These are phyloP conservation scores for Musa schizocarpa DNA, from an alignment of 176 grass and related monocot species.

Conservation along the genomic window DNA sequence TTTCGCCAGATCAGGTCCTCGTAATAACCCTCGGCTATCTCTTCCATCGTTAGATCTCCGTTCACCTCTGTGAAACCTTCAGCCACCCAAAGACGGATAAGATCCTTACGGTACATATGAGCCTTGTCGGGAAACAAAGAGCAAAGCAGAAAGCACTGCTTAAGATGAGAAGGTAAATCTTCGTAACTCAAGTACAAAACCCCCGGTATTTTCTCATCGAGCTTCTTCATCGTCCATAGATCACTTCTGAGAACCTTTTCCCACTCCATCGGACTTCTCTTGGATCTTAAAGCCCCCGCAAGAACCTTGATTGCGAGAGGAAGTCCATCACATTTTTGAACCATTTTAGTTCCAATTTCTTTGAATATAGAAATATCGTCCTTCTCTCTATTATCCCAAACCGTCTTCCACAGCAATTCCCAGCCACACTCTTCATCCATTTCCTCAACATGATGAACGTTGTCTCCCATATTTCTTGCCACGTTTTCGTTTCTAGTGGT, in stretches of 20 bases:
- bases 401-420: conserved; percentile 27
- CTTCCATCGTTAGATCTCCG: conserved; percentile 18
- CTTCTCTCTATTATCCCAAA: neutral
- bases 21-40: conserved; percentile 34
- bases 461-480: conserved; percentile 10
- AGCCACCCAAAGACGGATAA: conserved; percentile 28
- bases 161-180: too few relatives aligned
- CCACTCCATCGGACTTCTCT: conserved; percentile 26
- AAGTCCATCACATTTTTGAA: conserved; percentile 32
- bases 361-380: too few relatives aligned
- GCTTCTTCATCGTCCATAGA: conserved; percentile 22
- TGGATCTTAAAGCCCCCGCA: conserved; percentile 5
- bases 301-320: conserved; percentile 35
- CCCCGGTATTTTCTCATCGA: conserved; percentile 12
- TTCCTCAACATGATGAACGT: conserved; percentile 23
- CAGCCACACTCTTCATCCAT: conserved; percentile 20
- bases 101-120: too few relatives aligned
- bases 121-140: too few relatives aligned
- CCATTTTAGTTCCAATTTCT: conserved; percentile 11
- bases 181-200: too few relatives aligned
- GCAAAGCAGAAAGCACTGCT: too few relatives aligned
- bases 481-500: conserved; percentile 12
- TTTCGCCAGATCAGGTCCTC: conserved; percentile 27
- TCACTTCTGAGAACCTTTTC: neutral
- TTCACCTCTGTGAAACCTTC: conserved; percentile 22